Evolutionary conservation across 2,329 filamentous ascomycete genomes (phyloP).

Genomic region (Aspergillus quadrilineatus): DNA sequence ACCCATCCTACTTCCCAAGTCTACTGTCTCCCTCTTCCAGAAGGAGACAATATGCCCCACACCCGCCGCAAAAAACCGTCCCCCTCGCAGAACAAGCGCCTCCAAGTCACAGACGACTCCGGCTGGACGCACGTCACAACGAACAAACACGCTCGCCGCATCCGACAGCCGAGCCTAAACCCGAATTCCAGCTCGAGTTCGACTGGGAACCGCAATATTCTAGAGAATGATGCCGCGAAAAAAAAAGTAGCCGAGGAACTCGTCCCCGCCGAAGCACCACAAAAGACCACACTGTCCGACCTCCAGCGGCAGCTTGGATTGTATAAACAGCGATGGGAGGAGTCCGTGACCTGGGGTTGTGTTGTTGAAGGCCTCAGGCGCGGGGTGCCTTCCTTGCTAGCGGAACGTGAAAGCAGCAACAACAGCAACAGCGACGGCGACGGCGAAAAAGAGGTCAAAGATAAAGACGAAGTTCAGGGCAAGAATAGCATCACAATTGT

Average conservation of each 20-base stretch:
- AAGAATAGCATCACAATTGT: conserved; percentile 24
- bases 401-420: background rate
- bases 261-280: conserved; percentile 39
- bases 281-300: conserved; percentile 30
- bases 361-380: conserved; percentile 16
- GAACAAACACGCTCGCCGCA: conserved; percentile 28
- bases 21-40: background rate
- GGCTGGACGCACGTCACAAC: conserved; percentile 48
- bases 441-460: background rate
- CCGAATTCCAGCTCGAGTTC: background rate
- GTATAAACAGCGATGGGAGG: conserved; percentile 31
- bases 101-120: conserved; percentile 38
- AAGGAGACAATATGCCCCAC: conserved; percentile 33
- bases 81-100: conserved; percentile 29
- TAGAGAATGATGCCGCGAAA: background rate
- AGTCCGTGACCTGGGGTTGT: conserved; percentile 29
- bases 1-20: background rate
- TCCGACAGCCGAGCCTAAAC: conserved; percentile 13
- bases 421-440: background rate
- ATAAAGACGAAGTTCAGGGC: conserved; percentile 17
- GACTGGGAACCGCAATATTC: background rate
- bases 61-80: conserved; percentile 28
- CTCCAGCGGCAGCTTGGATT: conserved; percentile 32
- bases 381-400: background rate
- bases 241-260: conserved; percentile 15